These are phyloP conservation scores for Escallonia rubra DNA, from an alignment of 129 eudicot genomes.

Conservation along the genomic window DNA sequence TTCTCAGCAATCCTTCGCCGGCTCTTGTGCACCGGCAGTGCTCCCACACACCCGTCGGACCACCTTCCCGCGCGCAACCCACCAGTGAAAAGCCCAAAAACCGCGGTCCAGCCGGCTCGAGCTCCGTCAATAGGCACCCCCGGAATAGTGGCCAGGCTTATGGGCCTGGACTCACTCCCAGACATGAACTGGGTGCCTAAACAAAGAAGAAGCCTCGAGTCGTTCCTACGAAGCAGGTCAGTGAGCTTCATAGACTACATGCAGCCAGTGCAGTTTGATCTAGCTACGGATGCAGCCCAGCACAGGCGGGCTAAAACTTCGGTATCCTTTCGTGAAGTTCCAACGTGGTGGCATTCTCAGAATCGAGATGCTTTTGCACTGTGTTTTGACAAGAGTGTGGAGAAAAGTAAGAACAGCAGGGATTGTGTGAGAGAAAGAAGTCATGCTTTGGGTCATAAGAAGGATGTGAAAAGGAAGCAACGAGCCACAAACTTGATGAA, in stretches of 20 bases:
- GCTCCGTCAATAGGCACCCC: constrained; percentile 8
- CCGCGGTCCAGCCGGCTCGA: background rate
- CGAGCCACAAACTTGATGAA: background rate
- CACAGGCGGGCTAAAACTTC: constrained; percentile 38
- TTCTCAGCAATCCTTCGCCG: constrained; percentile 32
- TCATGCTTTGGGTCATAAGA: background rate
- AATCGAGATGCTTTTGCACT: constrained; percentile 2
- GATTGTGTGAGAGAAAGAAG: background rate
- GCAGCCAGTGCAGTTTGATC: constrained; percentile 15
- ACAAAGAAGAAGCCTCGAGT: constrained; percentile 17
- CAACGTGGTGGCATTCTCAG: constrained; percentile 5
- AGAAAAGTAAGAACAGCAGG: constrained; percentile 5
- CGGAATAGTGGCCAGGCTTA: constrained; percentile 48
- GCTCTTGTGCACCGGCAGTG: constrained; percentile 34
- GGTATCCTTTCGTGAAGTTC: constrained; percentile 36
- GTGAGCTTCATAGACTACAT: constrained; percentile 33
- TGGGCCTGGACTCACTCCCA: constrained; percentile 53
- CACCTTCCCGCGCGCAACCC: background rate
- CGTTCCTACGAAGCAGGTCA: constrained; percentile 41
- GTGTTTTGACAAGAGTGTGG: constrained; percentile 20
- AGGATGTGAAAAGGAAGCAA: constrained; percentile 3
- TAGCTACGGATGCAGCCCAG: background rate
- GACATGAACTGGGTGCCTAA: background rate
- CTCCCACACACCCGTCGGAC: constrained; percentile 41
- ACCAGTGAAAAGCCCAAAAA: background rate